Evolutionary conservation across 257 asterid species (phyloP).

Genomic region (Nicotiana noctiflora): DNA sequence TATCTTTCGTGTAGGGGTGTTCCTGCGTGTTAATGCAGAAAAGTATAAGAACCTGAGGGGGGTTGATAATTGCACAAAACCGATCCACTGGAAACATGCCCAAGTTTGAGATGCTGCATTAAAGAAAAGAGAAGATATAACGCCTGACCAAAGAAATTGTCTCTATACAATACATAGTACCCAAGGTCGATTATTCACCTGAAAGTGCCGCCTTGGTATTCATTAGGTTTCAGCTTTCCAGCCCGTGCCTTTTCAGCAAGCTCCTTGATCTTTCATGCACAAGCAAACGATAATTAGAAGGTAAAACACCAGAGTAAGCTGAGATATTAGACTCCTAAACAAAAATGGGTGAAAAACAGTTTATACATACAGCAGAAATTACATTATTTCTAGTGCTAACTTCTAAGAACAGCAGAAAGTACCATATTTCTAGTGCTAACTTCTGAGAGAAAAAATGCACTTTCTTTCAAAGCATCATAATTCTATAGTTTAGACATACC

Average conservation of each 20-base stretch:
- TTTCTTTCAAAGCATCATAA: not conserved
- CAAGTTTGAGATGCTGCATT: slow-evolving; percentile 94
- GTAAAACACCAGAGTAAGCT: not conserved
- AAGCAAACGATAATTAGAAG: not conserved
- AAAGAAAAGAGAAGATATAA: slow-evolving; percentile 15
- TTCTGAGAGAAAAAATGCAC: not conserved
- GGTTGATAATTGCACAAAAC: slow-evolving; percentile 96
- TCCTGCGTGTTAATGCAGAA: slow-evolving; percentile 5
- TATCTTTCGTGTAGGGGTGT: not conserved
- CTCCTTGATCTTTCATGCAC: slow-evolving; percentile 66
- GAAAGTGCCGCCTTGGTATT: slow-evolving; percentile 99
- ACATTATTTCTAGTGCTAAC: not conserved
- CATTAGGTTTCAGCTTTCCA: slow-evolving; percentile 92
- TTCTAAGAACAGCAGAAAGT: not conserved
- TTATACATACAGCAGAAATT: not conserved
- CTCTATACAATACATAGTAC: not conserved
- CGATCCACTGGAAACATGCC: slow-evolving; percentile 98
- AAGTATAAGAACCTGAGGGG: slow-evolving; percentile 77
- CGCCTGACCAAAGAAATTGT: slow-evolving; percentile 7
- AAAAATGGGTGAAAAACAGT: not conserved
- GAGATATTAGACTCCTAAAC: not conserved
- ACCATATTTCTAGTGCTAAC: not conserved
- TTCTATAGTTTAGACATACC: not conserved
- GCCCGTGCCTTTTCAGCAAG: slow-evolving; percentile 94
- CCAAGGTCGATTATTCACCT: slow-evolving; percentile 42